phyloP scores from a whole-genome alignment of 768 basidiomycete genomes.

The Pisolithus microcarpus region DNA sequence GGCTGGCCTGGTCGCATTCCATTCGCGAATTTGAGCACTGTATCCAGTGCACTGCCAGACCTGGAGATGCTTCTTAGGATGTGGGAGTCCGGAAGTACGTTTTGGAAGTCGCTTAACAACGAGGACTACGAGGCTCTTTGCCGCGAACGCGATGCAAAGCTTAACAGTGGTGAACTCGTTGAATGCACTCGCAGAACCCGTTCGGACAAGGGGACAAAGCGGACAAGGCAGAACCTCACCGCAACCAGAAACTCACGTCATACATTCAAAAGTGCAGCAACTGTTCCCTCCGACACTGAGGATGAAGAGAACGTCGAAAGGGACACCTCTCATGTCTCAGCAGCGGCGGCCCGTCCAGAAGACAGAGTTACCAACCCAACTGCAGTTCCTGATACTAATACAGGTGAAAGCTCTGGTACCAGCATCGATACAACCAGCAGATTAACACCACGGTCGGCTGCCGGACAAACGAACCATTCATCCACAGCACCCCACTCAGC shows the following conservation, averaged over 20 bases:
- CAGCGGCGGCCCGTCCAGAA: no score
- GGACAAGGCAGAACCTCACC: no score
- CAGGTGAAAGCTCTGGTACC: no score
- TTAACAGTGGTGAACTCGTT: not conserved
- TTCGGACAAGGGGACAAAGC: no score
- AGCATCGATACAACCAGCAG: no score
- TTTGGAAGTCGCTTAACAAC: not conserved
- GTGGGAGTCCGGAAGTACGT: not conserved
- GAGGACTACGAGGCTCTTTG: not conserved
- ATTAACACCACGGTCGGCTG: no score
- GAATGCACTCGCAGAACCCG: no score
- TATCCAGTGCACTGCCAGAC: slow-evolving; percentile 1
- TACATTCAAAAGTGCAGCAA: not conserved
- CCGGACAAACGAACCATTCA: no score
- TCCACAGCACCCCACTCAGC: no score
- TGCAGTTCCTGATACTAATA: no score
- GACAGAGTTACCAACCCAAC: no score
- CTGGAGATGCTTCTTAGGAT: not conserved
- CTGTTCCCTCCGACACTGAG: not conserved
- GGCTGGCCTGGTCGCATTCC: slow-evolving; percentile 1
- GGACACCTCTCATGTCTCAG: not conserved
- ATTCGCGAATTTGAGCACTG: not conserved
- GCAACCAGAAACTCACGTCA: not conserved
- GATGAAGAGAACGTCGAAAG: not conserved
- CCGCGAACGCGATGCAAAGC: not conserved